Base-by-base conservation (phyloP, 176 grass and related monocot species). In the Lolium multiflorum region DNA sequence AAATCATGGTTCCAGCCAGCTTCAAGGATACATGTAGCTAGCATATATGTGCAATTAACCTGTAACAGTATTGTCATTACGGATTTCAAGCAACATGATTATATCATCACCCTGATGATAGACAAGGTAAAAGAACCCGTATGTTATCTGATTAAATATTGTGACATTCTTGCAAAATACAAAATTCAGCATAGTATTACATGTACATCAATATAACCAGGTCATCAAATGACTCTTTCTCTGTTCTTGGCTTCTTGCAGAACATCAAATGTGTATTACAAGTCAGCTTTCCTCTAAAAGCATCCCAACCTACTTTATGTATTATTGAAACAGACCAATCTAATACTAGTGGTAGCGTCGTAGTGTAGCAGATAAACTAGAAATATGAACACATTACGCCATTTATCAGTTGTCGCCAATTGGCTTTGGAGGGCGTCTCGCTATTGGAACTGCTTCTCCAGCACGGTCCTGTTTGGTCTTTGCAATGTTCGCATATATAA, bases 401-500 rank as follows among this genome's bases (percentile, higher is more conserved):
- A 52, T 59, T 48, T 51, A 20, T 87, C 85, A 68, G 59, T 58
- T 31, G 76, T 60, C 50, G 76, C 21, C 43, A 17, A 60, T 49
- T 69, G 76, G 76, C 50, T 84, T 84, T 1, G 85, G 75, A 28
- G 84, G 89, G 5, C 75, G 75, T 83, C 78, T 90, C 7, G 88
- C 90, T 47, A 87, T 86, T 70, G 90, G 89, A 15, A 41, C 1
- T 46, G 5, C 60, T 37, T 77, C 55, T 76, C 24, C 28, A 48
- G 21, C 31, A 37, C 77, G 81, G 5, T 54, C 78, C 65, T 3
- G 54, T 77, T 82, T 86, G 37, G 73, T 76, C 88, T 88, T 90
- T 11, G 93, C 90, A 66, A 83, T 81, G 82, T 92, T 88, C 28
- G 92, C 88, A 66, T 88, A 90, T 69, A 94, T 88, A 56, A 92